These are phyloP conservation scores for Wallacemonas sp. DNA, from an alignment of 208 protist genomes.

Conservation along the genomic window DNA sequence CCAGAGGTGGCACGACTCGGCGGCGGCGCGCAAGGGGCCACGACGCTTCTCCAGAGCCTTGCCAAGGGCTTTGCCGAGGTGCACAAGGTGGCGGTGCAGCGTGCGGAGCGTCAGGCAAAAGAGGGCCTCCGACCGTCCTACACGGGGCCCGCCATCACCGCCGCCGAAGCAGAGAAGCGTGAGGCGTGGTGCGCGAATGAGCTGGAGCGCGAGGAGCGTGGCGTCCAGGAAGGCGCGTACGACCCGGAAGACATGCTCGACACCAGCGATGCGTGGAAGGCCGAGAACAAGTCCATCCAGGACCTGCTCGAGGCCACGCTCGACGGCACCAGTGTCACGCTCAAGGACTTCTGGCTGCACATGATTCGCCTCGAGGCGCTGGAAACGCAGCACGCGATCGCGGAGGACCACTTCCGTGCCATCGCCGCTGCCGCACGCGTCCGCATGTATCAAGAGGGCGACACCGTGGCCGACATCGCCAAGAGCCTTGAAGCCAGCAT, in stretches of 20 bases:
- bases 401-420: slow-evolving; percentile 43
- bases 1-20: slow-evolving; percentile 25
- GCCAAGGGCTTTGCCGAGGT: slow-evolving; percentile 46
- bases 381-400: slow-evolving; percentile 76
- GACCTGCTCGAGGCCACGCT: slow-evolving; percentile 39
- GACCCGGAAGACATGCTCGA: slow-evolving; percentile 81
- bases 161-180: slow-evolving; percentile 28
- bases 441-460: slow-evolving; percentile 55
- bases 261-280: slow-evolving; percentile 60
- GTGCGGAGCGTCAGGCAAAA: slow-evolving; percentile 42
- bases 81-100: slow-evolving; percentile 43
- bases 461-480: slow-evolving; percentile 30
- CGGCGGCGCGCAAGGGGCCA: slow-evolving; percentile 23
- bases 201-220: slow-evolving; percentile 47
- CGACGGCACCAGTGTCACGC: slow-evolving; percentile 48
- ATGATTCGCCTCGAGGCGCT: slow-evolving; percentile 73
- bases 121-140: slow-evolving; percentile 35
- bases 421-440: slow-evolving; percentile 58
- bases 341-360: slow-evolving; percentile 79
- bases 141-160: slow-evolving; percentile 3
- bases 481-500: slow-evolving; percentile 53
- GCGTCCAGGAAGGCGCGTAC: slow-evolving; percentile 60
- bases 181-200: slow-evolving; percentile 48
- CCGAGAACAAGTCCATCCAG: slow-evolving; percentile 59
- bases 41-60: slow-evolving; percentile 46